phyloP scores from a whole-genome alignment of 306 rosid genomes.

The Medicago ruthenica region DNA sequence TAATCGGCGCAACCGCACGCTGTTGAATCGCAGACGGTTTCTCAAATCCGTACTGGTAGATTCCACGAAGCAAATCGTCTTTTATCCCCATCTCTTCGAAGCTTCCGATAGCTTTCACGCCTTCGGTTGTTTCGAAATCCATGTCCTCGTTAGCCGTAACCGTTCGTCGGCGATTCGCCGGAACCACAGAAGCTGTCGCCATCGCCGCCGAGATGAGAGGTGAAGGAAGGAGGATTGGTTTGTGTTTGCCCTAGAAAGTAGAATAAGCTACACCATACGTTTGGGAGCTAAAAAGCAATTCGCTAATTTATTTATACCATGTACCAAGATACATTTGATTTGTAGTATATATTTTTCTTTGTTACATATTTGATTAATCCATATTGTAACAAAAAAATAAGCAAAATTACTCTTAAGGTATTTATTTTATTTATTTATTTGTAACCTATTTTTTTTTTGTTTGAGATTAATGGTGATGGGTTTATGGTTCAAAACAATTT shows the following conservation, averaged over 20 bases:
- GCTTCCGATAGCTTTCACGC: slow-evolving; percentile 74
- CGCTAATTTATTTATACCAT: not conserved
- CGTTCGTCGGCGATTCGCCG: slow-evolving; percentile 66
- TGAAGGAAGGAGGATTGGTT: not conserved
- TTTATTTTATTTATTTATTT: no score
- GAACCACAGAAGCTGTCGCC: slow-evolving; percentile 74
- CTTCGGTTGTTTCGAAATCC: slow-evolving; percentile 90
- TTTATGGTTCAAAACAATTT: no score
- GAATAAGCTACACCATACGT: not conserved
- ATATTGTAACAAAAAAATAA: no score
- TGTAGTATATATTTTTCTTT: no score
- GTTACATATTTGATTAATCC: no score
- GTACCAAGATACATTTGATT: no score
- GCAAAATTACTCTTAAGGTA: no score
- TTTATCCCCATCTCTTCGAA: slow-evolving; percentile 95
- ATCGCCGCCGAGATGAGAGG: not conserved
- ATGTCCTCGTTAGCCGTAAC: slow-evolving; percentile 60
- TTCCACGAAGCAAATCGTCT: slow-evolving; percentile 88
- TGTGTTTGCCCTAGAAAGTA: slow-evolving; percentile 11
- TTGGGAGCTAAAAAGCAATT: not conserved
- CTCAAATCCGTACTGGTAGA: slow-evolving; percentile 90
- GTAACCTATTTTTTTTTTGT: no score
- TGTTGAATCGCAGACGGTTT: slow-evolving; percentile 99
- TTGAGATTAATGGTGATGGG: no score
- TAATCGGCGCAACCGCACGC: slow-evolving; percentile 89